Conservation (phyloP, 1,139 yeast genomes). For the Yamadazyma friedrichii region DNA sequence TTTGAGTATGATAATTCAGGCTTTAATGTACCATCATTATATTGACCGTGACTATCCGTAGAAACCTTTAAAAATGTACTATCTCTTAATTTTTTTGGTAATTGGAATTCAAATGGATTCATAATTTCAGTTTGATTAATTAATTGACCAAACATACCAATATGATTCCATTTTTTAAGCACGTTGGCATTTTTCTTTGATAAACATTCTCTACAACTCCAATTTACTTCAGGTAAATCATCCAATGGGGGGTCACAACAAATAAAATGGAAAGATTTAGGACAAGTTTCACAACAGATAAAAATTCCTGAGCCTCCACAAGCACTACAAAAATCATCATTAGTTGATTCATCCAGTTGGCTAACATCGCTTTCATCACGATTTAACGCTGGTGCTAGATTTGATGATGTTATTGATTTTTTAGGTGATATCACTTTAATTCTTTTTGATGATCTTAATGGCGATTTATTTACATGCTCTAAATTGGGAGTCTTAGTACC, state of each 20-base stretch:
- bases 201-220: slow-evolving; percentile 82
- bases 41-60: slow-evolving; percentile 70
- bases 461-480: slow-evolving; percentile 8
- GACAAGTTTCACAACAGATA: slow-evolving; percentile 92
- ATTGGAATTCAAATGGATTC: slow-evolving; percentile 70
- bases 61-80: slow-evolving; percentile 68
- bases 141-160: slow-evolving; percentile 64
- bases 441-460: slow-evolving; percentile 25
- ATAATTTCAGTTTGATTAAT: slow-evolving; percentile 54
- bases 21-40: slow-evolving; percentile 58
- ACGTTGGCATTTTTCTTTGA: slow-evolving; percentile 29
- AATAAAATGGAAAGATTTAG: slow-evolving; percentile 84
- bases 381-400: slow-evolving; percentile 22
- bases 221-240: slow-evolving; percentile 80
- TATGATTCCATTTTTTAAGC: slow-evolving; percentile 32
- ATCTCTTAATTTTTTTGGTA: slow-evolving; percentile 70
- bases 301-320: slow-evolving; percentile 90
- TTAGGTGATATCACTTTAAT: slow-evolving; percentile 45
- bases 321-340: slow-evolving; percentile 85
- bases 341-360: slow-evolving; percentile 35
- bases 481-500: not conserved
- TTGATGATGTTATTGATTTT: slow-evolving; percentile 28
- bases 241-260: slow-evolving; percentile 91
- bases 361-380: slow-evolving; percentile 3
- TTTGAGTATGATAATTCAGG: slow-evolving; percentile 45